Conservation (phyloP, 768 basidiomycete genomes). For the Suillus subalutaceus region DNA sequence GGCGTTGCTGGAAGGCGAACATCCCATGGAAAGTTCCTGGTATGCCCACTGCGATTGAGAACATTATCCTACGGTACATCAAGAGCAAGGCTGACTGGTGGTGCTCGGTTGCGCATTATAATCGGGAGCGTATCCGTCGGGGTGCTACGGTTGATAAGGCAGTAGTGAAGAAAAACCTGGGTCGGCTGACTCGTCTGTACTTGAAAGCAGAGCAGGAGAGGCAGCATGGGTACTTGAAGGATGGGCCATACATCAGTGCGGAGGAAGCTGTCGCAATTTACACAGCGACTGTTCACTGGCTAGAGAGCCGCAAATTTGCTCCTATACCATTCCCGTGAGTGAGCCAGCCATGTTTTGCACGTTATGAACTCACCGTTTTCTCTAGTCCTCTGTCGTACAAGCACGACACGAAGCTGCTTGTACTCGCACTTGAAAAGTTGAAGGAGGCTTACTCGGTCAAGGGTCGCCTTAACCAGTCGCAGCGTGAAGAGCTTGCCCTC, state of each 20-base stretch:
- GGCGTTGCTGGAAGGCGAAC: conserved; percentile 97
- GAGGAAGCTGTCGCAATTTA: conserved; percentile 99
- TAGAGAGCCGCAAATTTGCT: conserved; percentile 96
- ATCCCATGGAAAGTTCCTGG: conserved; percentile 99
- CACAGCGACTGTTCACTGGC: conserved; percentile 98
- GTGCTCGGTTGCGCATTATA: conserved; percentile 96
- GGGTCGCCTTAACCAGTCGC: conserved; percentile 95
- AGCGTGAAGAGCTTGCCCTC: conserved; percentile 95
- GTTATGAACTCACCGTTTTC: conserved; percentile 10
- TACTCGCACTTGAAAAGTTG: conserved; percentile 94
- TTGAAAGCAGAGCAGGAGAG: conserved; percentile 99
- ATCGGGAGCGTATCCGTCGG: conserved; percentile 95
- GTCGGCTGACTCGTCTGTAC: conserved; percentile 95
- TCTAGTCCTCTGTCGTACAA: conserved; percentile 92
- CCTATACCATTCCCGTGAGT: conserved; percentile 97
- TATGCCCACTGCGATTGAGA: conserved; percentile 99
- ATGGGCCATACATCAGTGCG: conserved; percentile 98
- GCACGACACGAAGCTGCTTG: conserved; percentile 97
- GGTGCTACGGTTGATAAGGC: conserved; percentile 98
- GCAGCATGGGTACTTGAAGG: conserved; percentile 98
- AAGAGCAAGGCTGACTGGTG: conserved; percentile 99
- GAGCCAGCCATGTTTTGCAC: conserved; percentile 1
- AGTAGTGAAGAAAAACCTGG: conserved; percentile 98
- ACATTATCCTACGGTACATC: conserved; percentile 98
- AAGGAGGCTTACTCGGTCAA: conserved; percentile 99